Evolutionary conservation across 2,329 filamentous ascomycete species (phyloP).

Genomic region (Gnomoniopsis smithogilvyi): DNA sequence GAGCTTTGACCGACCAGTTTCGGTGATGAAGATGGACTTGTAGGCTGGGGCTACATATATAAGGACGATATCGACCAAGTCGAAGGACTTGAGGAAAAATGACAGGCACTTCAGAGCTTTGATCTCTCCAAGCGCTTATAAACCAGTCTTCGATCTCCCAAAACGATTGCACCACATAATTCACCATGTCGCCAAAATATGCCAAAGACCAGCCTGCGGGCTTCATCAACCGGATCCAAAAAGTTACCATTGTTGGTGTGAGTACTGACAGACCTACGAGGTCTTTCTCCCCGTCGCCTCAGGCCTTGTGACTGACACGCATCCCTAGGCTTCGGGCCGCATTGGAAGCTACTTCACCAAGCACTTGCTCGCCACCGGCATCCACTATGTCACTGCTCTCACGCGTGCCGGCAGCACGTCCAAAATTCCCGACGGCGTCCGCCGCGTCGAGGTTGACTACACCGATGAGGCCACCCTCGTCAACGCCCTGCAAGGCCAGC

Average conservation of each 20-base stretch:
- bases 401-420: constrained; percentile 40
- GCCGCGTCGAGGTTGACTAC: constrained; percentile 41
- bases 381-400: constrained; percentile 49
- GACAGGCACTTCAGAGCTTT: not conserved
- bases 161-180: not conserved
- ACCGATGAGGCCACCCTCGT: constrained; percentile 40
- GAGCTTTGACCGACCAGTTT: too few relatives aligned
- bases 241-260: constrained; percentile 46
- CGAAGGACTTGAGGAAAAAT: not conserved
- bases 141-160: not conserved
- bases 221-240: constrained; percentile 36
- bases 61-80: not conserved
- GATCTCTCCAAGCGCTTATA: not conserved
- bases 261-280: constrained; percentile 22
- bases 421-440: constrained; percentile 42
- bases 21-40: not conserved
- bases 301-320: not conserved
- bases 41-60: not conserved
- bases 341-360: constrained; percentile 36
- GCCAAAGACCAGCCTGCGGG: constrained; percentile 22
- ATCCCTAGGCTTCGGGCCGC: constrained; percentile 37
- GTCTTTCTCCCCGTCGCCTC: not conserved
- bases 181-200: constrained; percentile 13
- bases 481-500: constrained; percentile 48
- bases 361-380: constrained; percentile 42